Percentiles rank a stretch among this genome's conserved stretches.
phyloP scores from a whole-genome alignment of 305 asterid species.

The Andrographis paniculata region DNA sequence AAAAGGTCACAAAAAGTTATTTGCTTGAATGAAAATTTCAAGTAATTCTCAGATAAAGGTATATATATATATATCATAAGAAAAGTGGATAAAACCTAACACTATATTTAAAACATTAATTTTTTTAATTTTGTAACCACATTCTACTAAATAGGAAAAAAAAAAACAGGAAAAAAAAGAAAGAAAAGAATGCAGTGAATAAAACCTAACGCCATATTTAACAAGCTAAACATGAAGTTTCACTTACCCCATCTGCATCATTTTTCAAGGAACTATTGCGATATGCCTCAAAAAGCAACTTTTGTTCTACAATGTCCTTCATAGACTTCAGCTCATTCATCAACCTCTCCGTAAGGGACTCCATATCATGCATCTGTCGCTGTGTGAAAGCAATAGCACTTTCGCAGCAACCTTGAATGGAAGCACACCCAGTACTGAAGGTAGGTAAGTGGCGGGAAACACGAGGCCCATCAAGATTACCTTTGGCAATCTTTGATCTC shows the following conservation, averaged over 20 bases:
- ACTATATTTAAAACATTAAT: no score
- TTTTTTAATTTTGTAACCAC: no score
- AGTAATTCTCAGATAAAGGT: no score
- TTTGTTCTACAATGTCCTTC: constrained; percentile 77
- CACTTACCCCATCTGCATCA: constrained; percentile 79
- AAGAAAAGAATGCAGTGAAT: no score
- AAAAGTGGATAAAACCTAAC: no score
- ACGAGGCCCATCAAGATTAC: constrained; percentile 59
- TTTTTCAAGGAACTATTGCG: constrained; percentile 55
- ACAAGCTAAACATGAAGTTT: no score
- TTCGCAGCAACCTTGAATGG: constrained; percentile 63
- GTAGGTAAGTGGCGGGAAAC: constrained; percentile 49
- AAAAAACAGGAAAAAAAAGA: no score
- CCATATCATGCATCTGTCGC: constrained; percentile 83
- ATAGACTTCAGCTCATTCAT: constrained; percentile 73
- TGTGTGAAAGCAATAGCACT: constrained; percentile 81
- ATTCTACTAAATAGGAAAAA: no score
- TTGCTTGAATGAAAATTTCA: no score
- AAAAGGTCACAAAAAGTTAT: no score
- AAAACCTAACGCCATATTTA: no score
- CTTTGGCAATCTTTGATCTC: constrained; percentile 38
- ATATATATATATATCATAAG: no score
- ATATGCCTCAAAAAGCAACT: constrained; percentile 67
- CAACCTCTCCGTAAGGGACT: constrained; percentile 60
- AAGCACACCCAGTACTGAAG: constrained; percentile 55